These are phyloP conservation scores for Rubus idaeus DNA, from an alignment of 306 rosid species.

Conservation along the genomic window DNA sequence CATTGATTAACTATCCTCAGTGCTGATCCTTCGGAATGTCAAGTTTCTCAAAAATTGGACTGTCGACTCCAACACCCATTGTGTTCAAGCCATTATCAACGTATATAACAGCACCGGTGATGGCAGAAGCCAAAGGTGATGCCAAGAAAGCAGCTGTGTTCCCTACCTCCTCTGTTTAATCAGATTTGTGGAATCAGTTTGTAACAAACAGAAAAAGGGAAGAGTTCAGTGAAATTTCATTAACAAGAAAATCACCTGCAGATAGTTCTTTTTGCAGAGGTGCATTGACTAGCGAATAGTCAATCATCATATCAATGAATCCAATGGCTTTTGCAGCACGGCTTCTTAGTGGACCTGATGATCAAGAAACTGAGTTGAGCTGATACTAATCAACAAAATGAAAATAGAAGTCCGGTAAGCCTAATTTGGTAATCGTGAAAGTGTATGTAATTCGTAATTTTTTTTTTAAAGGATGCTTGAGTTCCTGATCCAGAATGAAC, in stretches of 20 bases:
- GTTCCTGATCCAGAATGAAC: not conserved
- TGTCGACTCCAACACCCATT: slow-evolving; percentile 89
- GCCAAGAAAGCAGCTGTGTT: slow-evolving; percentile 83
- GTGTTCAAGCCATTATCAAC: slow-evolving; percentile 91
- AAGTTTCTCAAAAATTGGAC: slow-evolving; percentile 47
- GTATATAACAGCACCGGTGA: slow-evolving; percentile 71
- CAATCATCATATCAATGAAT: slow-evolving; percentile 93
- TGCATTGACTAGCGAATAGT: slow-evolving; percentile 79
- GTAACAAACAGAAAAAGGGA: not conserved
- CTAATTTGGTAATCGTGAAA: not conserved
- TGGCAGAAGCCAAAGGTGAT: slow-evolving; percentile 85
- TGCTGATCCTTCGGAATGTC: slow-evolving; percentile 43
- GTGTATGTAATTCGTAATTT: not conserved
- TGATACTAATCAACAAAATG: not conserved
- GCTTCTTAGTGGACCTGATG: slow-evolving; percentile 84
- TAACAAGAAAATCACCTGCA: slow-evolving; percentile 52
- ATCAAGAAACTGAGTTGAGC: not conserved
- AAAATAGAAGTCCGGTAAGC: not conserved
- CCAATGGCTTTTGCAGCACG: slow-evolving; percentile 98
- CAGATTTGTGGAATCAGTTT: slow-evolving; percentile 17
- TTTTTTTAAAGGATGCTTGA: not conserved
- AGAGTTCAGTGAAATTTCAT: not conserved
- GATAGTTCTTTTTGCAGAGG: slow-evolving; percentile 82
- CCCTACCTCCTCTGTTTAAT: slow-evolving; percentile 78
- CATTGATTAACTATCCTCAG: slow-evolving; percentile 4